These are phyloP conservation scores for Penicillium sp. DNA, from an alignment of 2,329 filamentous ascomycete species.

Conservation along the genomic window DNA sequence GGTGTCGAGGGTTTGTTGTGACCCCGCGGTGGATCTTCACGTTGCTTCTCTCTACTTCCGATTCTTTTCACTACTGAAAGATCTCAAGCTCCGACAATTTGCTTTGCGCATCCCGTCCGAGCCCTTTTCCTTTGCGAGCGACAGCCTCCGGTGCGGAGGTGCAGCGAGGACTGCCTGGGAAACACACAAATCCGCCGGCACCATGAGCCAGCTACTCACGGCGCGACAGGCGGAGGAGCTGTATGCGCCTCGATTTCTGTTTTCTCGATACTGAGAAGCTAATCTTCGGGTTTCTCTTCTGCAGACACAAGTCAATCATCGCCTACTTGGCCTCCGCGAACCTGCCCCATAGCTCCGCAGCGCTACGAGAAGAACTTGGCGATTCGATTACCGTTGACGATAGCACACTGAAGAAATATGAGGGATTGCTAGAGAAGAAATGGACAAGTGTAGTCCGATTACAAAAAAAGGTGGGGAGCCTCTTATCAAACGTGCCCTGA, in stretches of 20 bases:
- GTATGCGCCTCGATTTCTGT: slow-evolving; percentile 53
- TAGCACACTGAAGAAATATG: slow-evolving; percentile 86
- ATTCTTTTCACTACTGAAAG: not conserved
- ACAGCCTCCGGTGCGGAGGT: slow-evolving; percentile 18
- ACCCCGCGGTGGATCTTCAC: slow-evolving; percentile 25
- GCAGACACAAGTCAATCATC: slow-evolving; percentile 88
- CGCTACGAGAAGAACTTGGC: slow-evolving; percentile 74
- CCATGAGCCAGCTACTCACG: slow-evolving; percentile 74
- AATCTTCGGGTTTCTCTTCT: slow-evolving; percentile 8
- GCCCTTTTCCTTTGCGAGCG: slow-evolving; percentile 3
- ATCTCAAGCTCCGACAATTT: not conserved
- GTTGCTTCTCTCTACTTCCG: slow-evolving; percentile 5
- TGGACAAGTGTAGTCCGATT: slow-evolving; percentile 94
- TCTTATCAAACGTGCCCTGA: not conserved
- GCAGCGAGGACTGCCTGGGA: slow-evolving; percentile 12
- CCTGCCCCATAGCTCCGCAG: slow-evolving; percentile 65
- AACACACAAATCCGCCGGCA: slow-evolving; percentile 23
- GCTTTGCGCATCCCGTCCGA: not conserved
- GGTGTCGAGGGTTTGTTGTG: slow-evolving; percentile 21
- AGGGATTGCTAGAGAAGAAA: slow-evolving; percentile 92
- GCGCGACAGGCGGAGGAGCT: slow-evolving; percentile 83
- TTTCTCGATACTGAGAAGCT: slow-evolving; percentile 5
- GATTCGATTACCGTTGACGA: slow-evolving; percentile 69
- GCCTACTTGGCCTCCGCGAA: slow-evolving; percentile 78
- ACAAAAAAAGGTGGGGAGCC: slow-evolving; percentile 79